Conservation (phyloP, 495 filamentous ascomycete species). For the Talaromyces wortmannii region DNA sequence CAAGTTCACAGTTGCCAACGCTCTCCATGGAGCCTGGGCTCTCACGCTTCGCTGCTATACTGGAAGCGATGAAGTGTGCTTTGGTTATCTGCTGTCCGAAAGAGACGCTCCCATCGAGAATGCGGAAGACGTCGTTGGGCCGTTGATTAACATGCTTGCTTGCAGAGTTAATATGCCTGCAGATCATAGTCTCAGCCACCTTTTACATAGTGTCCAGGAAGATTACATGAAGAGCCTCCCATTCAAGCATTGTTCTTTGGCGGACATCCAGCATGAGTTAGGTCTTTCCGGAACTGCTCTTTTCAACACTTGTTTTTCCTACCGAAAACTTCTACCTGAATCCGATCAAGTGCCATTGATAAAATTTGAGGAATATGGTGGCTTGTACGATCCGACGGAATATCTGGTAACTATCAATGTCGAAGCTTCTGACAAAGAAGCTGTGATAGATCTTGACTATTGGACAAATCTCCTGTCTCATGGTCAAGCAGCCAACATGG, state of each 20-base stretch:
- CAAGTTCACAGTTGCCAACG: conserved; percentile 43
- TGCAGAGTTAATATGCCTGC: conserved; percentile 36
- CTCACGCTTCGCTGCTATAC: conserved; percentile 43
- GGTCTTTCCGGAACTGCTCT: conserved; percentile 25
- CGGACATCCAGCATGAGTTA: conserved; percentile 46
- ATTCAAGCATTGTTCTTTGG: conserved; percentile 40
- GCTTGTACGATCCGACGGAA: conserved; percentile 51
- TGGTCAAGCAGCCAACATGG: conserved; percentile 43
- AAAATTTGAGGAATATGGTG: conserved; percentile 27
- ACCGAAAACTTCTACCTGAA: conserved; percentile 28
- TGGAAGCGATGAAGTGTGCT: conserved; percentile 43
- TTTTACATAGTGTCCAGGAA: conserved; percentile 35
- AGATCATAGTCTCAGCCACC: conserved; percentile 15
- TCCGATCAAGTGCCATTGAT: conserved; percentile 19
- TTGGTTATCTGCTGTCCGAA: conserved; percentile 46
- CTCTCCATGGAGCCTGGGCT: conserved; percentile 48
- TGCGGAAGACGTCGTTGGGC: conserved; percentile 42
- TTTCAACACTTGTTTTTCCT: conserved; percentile 42
- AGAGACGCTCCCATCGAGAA: conserved; percentile 39
- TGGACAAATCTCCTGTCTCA: conserved; percentile 46
- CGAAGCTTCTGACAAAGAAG: conserved; percentile 37
- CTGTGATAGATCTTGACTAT: conserved; percentile 46
- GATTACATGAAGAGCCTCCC: conserved; percentile 44
- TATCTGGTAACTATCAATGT: conserved; percentile 49
- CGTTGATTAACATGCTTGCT: conserved; percentile 47